Evolutionary conservation across 768 basidiomycete species (phyloP), one percentile per base, ranked within the genome.

Genomic region (Galerina sulciceps): DNA sequence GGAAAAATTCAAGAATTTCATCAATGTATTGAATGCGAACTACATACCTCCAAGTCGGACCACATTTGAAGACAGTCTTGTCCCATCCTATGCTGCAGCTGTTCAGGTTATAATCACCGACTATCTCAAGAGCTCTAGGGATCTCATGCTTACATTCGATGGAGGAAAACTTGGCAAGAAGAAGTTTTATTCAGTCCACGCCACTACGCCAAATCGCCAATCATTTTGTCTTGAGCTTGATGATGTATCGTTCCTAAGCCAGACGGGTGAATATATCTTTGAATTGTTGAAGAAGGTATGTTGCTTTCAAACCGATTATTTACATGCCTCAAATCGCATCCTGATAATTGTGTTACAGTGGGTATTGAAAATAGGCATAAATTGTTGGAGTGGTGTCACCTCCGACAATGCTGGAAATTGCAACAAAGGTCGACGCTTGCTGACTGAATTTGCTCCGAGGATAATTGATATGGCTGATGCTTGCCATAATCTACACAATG

Each of bases 141-240:
- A 59, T 11, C 46, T 59, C 35, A 59, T 44, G 13, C 36, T 59
- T 17, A 54, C 58, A 11, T 59, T 59, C 14, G 58, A 59, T 44
- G 58, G 58, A 4, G 41, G 41, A 6, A 43, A 42, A 55, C 36
- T 54, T 45, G 48, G 47, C 15, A 37, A 53, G 31, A 38, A 45
- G 48, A 57, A 50, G 15, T 43, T 43, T 17, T 43, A 43, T 10
- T 43, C 41, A 2, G 15, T 43, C 6, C 41, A 43, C 22, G 41
- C 41, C 6, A 43, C 41, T 3, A 43, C 41, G n/a, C 8, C 15
- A n/a, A 43, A 43, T 20, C 41, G 41, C 15, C 41, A 43, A 17
- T 43, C 41, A n/a, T 43, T 43, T 10, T 43, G 41, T 10, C 41
- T 43, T 8, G 41, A 43, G 2, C 15, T 43, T 6, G 41, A 43